These are phyloP conservation scores for Lagenidium sp. DNA, from an alignment of 352 stramenopile genomes.

Conservation along the genomic window DNA sequence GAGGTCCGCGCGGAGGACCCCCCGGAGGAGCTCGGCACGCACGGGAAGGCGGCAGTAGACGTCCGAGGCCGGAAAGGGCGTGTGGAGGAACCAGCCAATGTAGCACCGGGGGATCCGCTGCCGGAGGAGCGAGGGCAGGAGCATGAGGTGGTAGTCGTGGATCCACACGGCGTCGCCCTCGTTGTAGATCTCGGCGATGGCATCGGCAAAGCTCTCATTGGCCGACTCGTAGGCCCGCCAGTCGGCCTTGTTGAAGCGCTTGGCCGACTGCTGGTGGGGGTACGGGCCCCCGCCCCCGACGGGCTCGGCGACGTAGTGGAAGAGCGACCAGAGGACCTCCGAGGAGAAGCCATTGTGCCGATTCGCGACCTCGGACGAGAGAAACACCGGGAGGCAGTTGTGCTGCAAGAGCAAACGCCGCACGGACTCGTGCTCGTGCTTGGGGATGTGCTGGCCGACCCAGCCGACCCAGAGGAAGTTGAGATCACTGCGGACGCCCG, in stretches of 20 bases:
- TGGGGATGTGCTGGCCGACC: constrained; percentile 82
- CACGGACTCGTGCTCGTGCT: constrained; percentile 69
- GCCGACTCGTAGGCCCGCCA: constrained; percentile 85
- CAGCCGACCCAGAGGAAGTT: constrained; percentile 86
- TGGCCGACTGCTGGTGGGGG: constrained; percentile 38
- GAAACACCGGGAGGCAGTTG: constrained; percentile 84
- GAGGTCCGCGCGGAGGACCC: constrained; percentile 77
- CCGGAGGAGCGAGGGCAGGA: constrained; percentile 76
- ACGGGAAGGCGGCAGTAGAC: constrained; percentile 82
- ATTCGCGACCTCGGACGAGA: constrained; percentile 73
- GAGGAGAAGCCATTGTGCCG: constrained; percentile 86
- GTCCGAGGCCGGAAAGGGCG: constrained; percentile 79
- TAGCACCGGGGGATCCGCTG: constrained; percentile 58
- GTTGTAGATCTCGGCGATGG: constrained; percentile 81
- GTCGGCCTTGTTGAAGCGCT: constrained; percentile 84
- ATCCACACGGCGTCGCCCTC: constrained; percentile 86
- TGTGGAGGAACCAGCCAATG: constrained; percentile 88
- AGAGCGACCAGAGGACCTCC: constrained; percentile 87
- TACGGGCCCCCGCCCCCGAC: constrained; percentile 28
- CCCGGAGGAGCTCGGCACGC: constrained; percentile 59
- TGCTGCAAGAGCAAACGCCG: constrained; percentile 71
- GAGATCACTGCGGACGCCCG: constrained; percentile 47
- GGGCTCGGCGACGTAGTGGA: constrained; percentile 85
- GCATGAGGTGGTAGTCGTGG: constrained; percentile 89
- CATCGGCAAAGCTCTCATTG: constrained; percentile 81